Evolutionary conservation across 1,284 basidiomycete genomes (phyloP), one percentile per base, ranked within the genome.

Genomic region (Apiotrichum mycotoxinovorans): DNA sequence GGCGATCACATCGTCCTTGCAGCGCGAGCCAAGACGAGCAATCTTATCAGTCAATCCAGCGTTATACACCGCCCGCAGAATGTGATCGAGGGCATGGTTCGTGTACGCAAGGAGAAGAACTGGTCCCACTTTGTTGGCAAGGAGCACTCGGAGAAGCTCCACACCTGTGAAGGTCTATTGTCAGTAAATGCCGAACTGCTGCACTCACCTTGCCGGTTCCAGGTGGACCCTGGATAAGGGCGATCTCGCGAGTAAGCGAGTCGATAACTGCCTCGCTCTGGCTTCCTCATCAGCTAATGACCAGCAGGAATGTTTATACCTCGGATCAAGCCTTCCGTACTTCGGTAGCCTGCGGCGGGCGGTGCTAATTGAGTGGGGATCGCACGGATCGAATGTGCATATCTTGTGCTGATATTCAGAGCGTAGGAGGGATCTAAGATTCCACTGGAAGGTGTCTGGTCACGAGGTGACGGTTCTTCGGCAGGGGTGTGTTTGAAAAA

Each of bases 61-160:
- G 60, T 88, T 83, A 2, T 87, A 75, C 3, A 87, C 79, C 0
- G 83, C 82, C 10, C 77, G 74, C 3, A 88, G 76, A 71, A 88
- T 81, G 58, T 88, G 85, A 58, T 89, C 87, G 0, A 88, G 78
- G 0, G 87, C 86, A 58, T 89, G 87, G 64, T 89, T 88, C 0
- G 87, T 88, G 70, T 84, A 86, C 0, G 85, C 85, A 45, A 88
- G 85, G 77, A 88, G 78, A 17, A 87, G 75, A 52, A 88, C 83
- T 0, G 84, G 85, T 0, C 77, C 75, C 30, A 82, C 66, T 0
- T 72, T 64, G 62, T 82, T 85, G 10, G 72, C 71, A 14, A 85
- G 64, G n/a, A 88, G 77, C 10, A 87, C 81, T 0, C 84, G 80
- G 12, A 88, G 70, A 1, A 88, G 76, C 65, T 87, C 83, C 3